Base-by-base conservation (phyloP, 164 flowering plant species). In the Houttuynia cordata region DNA sequence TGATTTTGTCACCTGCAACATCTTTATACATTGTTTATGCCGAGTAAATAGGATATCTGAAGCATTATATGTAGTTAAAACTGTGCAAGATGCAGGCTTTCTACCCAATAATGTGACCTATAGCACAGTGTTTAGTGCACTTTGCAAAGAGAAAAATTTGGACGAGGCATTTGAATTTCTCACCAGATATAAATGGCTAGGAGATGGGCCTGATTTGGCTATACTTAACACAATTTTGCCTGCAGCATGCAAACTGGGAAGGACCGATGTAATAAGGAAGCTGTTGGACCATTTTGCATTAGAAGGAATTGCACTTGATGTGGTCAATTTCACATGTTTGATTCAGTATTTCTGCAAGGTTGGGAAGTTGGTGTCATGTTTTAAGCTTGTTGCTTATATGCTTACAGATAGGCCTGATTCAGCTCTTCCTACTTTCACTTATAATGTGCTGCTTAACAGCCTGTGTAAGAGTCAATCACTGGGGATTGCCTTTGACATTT, bases 201-300 rank as follows among this genome's bases (percentile, higher is more conserved):
- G 22, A 41, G 52, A 54, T 56, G 65, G 75, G 40, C 81, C 82
- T 61, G 83, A 81, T 62, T 22, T 70, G 42, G 71, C 81, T 61
- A 79, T 83, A 25, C 72, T 75, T 68, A 83, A 81, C 63, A 77
- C 76, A 25, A 65, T 81, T 24, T 40, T 83, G 62, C 77, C 80
- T 60, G 65, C 80, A 13, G 83, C 87, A 37, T 77, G 87, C 68
- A 79, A 76, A 56, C 57, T 62, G 24, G 70, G 71, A 39, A 66
- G 81, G 61, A 65, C 70, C 42, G 18, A 67, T 8, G 57, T 76
- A 64, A 70, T 80, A 19, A 62, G 57, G 24, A 68, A 68, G 68
- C 59, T 80, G 37, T 62, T 78, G 63, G 50, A 65, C 53, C 67
- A 62, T 3, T 74, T 78, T 82, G 83, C 71, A 40, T 40, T 64